A percentile compares a stretch with the other conserved stretches of the same genome.
phyloP scores from a whole-genome alignment of 2,329 filamentous ascomycete species.

The Grosmannia serpens region DNA sequence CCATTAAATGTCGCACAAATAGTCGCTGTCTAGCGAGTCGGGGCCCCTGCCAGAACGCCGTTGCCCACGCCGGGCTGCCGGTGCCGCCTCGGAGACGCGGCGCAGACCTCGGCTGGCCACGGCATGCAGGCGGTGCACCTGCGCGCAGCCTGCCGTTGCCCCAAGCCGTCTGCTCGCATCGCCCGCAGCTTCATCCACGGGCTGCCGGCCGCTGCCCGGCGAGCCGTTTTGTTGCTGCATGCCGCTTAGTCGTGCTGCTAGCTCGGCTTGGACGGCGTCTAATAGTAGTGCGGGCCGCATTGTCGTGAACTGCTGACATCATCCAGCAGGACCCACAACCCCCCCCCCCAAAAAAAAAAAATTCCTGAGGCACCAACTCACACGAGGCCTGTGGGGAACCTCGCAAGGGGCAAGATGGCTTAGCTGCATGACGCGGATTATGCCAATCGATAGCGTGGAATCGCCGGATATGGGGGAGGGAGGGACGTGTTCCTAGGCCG shows the following conservation, averaged over 20 bases:
- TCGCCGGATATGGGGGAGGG: background rate
- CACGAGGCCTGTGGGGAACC: background rate
- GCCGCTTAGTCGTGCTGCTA: background rate
- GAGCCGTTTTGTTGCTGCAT: background rate
- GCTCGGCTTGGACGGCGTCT: background rate
- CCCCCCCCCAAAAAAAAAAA: no score
- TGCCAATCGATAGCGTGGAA: conserved; percentile 1
- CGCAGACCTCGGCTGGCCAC: no score
- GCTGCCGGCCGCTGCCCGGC: background rate
- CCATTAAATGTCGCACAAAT: background rate
- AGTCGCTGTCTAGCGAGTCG: background rate
- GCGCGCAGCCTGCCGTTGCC: no score
- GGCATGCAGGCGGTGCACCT: no score
- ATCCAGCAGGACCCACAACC: no score
- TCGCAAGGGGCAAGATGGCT: background rate
- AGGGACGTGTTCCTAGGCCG: background rate
- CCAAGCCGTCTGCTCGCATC: no score
- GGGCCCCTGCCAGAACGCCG: background rate
- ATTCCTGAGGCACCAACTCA: background rate
- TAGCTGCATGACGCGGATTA: background rate
- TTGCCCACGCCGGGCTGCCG: background rate
- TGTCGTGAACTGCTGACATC: no score
- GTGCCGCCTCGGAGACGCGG: background rate
- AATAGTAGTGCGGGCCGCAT: no score
- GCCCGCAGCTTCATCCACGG: background rate